Evolutionary conservation across 495 filamentous ascomycete genomes (phyloP).

Genomic region (Friedmanniomyces simplex): DNA sequence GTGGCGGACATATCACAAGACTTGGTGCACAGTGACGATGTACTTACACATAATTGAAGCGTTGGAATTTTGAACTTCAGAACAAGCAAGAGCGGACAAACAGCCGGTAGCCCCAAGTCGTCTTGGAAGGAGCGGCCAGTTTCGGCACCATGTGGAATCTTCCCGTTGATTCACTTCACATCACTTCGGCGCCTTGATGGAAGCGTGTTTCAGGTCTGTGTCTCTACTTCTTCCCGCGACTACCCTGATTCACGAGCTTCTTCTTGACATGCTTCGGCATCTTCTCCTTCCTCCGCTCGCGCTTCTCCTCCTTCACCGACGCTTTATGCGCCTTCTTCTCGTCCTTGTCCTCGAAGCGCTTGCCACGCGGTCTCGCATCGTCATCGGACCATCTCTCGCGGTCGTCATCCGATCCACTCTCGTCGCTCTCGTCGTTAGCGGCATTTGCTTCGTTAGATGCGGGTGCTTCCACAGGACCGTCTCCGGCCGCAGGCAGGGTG

Average conservation of each 20-base stretch:
- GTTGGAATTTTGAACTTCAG: too few species aligned
- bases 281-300: constrained; percentile 81
- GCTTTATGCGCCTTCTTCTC: constrained; percentile 62
- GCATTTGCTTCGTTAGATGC: constrained; percentile 34
- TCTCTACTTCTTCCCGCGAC: constrained; percentile 31
- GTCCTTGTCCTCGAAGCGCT: constrained; percentile 84
- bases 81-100: too few species aligned
- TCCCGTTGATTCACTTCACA: too few species aligned
- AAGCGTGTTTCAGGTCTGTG: neutral
- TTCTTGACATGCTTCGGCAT: constrained; percentile 95
- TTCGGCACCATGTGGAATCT: too few species aligned
- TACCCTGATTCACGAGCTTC: constrained; percentile 46
- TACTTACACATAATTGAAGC: too few species aligned
- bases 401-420: constrained; percentile 36
- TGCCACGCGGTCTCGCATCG: constrained; percentile 65
- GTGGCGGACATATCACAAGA: too few species aligned
- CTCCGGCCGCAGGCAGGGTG: neutral
- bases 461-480: constrained; percentile 30
- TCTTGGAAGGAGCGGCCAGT: too few species aligned
- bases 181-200: too few species aligned
- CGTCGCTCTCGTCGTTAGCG: constrained; percentile 18
- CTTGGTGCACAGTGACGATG: too few species aligned
- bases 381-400: constrained; percentile 12
- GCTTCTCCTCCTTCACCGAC: constrained; percentile 88
- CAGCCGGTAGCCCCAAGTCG: too few species aligned